A percentile compares a stretch with the other conserved stretches of the same genome.
These are phyloP conservation scores for Cercospora sp. DNA, from an alignment of 2,329 filamentous ascomycete species.

Conservation along the genomic window DNA sequence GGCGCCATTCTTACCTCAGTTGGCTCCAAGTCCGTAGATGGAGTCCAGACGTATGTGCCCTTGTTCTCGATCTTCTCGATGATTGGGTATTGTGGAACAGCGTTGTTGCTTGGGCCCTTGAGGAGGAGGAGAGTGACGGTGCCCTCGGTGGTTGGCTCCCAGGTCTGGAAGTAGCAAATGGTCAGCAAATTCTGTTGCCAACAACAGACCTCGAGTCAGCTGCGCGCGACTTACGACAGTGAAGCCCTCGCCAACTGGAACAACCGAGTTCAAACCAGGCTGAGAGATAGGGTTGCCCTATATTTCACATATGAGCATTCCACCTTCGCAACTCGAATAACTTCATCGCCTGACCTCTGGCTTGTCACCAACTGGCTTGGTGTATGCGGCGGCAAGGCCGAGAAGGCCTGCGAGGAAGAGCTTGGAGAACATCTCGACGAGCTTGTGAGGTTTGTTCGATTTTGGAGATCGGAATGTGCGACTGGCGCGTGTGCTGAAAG, in stretches of 20 bases:
- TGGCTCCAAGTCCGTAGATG: conserved; percentile 46
- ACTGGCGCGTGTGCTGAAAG: conserved; percentile 17
- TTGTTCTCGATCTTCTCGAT: conserved; percentile 56
- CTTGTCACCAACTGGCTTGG: conserved; percentile 34
- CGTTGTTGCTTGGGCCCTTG: conserved; percentile 58
- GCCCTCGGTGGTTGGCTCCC: conserved; percentile 52
- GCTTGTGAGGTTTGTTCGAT: conserved; percentile 9
- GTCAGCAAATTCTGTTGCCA: background rate
- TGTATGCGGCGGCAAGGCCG: conserved; percentile 48
- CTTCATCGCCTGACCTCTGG: conserved; percentile 24
- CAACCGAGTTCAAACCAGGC: conserved; percentile 54
- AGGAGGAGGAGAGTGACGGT: conserved; percentile 61
- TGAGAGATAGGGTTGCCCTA: conserved; percentile 57
- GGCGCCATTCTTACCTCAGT: conserved; percentile 31
- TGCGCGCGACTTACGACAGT: conserved; percentile 27
- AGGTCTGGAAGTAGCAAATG: conserved; percentile 42
- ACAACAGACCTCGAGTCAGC: background rate
- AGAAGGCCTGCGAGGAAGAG: conserved; percentile 57
- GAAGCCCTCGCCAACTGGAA: conserved; percentile 58
- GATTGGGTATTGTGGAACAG: conserved; percentile 53
- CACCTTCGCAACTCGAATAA: background rate
- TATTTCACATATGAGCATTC: conserved; percentile 7
- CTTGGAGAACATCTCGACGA: conserved; percentile 41
- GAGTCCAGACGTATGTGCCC: conserved; percentile 58
- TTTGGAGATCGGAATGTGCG: background rate